Evolutionary conservation across 306 rosid genomes (phyloP).

Genomic region (Glycine latifolia): DNA sequence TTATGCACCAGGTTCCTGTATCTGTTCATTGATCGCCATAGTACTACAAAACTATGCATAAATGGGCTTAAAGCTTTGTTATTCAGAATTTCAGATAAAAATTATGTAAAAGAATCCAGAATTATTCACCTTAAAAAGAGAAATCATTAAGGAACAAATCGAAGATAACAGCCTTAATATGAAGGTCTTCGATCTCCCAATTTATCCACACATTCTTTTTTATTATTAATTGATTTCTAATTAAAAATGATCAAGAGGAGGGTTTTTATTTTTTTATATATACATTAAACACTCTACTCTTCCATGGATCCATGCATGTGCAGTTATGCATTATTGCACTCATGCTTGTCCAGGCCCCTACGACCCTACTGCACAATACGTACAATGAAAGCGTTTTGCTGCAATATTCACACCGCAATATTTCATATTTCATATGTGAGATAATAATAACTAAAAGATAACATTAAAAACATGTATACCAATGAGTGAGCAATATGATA

Average conservation of each 20-base stretch:
- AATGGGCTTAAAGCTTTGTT: not conserved
- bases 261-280: not conserved
- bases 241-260: not conserved
- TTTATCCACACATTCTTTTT: too few species aligned
- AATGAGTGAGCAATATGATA: not conserved
- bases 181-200: not conserved
- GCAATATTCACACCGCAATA: conserved; percentile 4
- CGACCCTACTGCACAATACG: not conserved
- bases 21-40: not conserved
- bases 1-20: not conserved
- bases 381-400: conserved; percentile 21
- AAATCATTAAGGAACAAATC: not conserved
- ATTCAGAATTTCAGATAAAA: not conserved
- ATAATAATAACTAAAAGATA: not conserved
- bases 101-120: not conserved
- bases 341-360: conserved; percentile 26
- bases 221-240: not conserved
- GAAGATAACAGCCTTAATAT: not conserved
- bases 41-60: not conserved
- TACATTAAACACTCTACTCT: not conserved
- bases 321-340: conserved; percentile 28
- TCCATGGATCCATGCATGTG: not conserved
- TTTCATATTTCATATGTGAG: not conserved
- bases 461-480: not conserved
- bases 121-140: not conserved